Evolutionary conservation across 768 basidiomycete genomes (phyloP), one percentile per base, ranked within the genome.

Genomic region (Psilocybe sp.): DNA sequence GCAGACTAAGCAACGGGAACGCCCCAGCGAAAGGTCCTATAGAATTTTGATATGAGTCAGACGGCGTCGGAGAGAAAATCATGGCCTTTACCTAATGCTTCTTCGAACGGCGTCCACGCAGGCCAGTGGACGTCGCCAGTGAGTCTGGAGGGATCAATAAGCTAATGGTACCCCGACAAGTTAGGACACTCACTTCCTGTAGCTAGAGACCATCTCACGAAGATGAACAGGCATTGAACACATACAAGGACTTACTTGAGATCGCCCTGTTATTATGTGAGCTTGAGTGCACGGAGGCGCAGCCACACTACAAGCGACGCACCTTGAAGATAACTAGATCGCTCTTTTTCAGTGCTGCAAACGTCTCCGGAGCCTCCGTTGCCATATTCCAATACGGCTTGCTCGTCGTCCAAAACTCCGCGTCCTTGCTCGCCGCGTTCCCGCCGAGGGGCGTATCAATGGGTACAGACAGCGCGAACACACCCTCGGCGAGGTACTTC

Each of bases 71-170:
- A 37, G 12, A 44, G 71, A 52, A 55, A 5, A 10, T 23, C 10
- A 49, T 13, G 19, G 13, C 46, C 7, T n/a, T 54, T 19, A 82
- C 90, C 92, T 11, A 97, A 65, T 0, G 91, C 92, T 2, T 73
- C 69, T 19, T 75, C 68, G 62, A 96, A 92, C 0, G 88, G 69
- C 1, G 90, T 92, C 46, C 82, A 84, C 1, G 84, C 78, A 0
- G 90, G 89, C 96, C 96, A 99, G 59, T 76, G 73, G 23, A 94
- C 75, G 63, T 99, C 96, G 4, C 90, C 90, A 0, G 92, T 87
- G 32, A 98, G 77, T 61, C 92, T 98, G 61, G n/a, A 34, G 34
- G 16, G 36, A 10, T 10, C 5, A 42, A n/a, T 46, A n/a, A 48
- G 9, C 37, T 16, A 5, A 3, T 20, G 35, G 31, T 35, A 20